phyloP scores from a whole-genome alignment of 2,329 filamentous ascomycete genomes.

The Raffaelea ambrosiae region DNA sequence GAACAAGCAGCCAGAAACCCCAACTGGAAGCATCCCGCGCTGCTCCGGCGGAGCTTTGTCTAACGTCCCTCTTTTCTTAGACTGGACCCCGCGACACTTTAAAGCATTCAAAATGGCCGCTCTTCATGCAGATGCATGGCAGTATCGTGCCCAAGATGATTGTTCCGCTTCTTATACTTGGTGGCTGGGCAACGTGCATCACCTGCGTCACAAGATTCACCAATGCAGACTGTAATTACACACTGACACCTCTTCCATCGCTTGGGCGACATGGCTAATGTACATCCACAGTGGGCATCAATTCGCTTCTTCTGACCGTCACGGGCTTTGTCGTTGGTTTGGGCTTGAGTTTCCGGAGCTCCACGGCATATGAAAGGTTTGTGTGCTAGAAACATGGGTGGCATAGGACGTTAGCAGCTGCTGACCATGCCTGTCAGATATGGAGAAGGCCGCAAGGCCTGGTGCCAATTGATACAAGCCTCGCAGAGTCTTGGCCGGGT shows the following conservation, averaged over 20 bases:
- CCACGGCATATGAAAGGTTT: conserved; percentile 66
- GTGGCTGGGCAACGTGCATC: conserved; percentile 57
- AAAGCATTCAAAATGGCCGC: conserved; percentile 70
- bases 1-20: no score
- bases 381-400: conserved; percentile 10
- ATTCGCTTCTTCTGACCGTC: conserved; percentile 62
- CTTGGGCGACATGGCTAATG: no score
- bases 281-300: conserved; percentile 42
- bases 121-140: conserved; percentile 68
- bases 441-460: conserved; percentile 43
- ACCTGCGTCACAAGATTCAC: conserved; percentile 27
- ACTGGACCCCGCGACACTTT: conserved; percentile 58
- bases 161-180: conserved; percentile 56
- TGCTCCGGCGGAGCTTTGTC: no score
- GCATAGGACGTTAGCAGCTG: not conserved
- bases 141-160: conserved; percentile 66
- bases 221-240: conserved; percentile 17
- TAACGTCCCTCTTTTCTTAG: no score
- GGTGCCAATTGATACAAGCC: conserved; percentile 51
- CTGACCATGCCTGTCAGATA: not conserved
- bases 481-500: conserved; percentile 61
- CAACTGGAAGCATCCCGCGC: no score
- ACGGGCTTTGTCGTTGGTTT: conserved; percentile 77
- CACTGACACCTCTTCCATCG: no score
- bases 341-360: conserved; percentile 67